Evolutionary conservation across 768 basidiomycete species (phyloP).

Genomic region (Tricholoma flavovirens): DNA sequence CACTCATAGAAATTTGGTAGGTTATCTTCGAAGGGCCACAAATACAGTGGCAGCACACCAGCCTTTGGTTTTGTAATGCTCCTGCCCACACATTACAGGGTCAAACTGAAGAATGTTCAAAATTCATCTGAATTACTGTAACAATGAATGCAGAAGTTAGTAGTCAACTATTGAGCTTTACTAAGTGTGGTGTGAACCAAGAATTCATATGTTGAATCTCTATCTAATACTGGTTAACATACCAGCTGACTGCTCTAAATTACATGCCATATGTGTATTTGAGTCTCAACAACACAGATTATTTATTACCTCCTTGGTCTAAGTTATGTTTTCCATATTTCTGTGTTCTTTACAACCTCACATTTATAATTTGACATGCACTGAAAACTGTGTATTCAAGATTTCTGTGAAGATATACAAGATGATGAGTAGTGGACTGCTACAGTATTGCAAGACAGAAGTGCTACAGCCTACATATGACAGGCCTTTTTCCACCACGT

Average conservation of each 20-base stretch:
- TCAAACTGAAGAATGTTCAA: too few relatives aligned
- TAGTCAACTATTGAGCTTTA: background rate
- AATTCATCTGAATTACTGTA: too few relatives aligned
- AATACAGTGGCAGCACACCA: background rate
- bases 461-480: background rate
- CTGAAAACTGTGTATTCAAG: background rate
- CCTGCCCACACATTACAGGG: background rate
- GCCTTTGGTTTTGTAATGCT: background rate
- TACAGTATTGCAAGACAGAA: background rate
- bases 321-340: too few relatives aligned
- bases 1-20: too few relatives aligned
- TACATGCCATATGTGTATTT: background rate
- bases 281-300: background rate
- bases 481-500: too few relatives aligned
- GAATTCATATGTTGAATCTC: background rate
- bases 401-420: background rate
- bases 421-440: background rate
- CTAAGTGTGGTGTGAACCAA: background rate
- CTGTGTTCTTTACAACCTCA: too few relatives aligned
- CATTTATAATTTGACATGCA: background rate
- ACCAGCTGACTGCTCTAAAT: background rate
- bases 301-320: too few relatives aligned
- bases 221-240: background rate
- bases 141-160: background rate
- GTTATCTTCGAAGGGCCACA: background rate